Base-by-base conservation (phyloP, 164 flowering plant genomes). In the Echeveria elegans region DNA sequence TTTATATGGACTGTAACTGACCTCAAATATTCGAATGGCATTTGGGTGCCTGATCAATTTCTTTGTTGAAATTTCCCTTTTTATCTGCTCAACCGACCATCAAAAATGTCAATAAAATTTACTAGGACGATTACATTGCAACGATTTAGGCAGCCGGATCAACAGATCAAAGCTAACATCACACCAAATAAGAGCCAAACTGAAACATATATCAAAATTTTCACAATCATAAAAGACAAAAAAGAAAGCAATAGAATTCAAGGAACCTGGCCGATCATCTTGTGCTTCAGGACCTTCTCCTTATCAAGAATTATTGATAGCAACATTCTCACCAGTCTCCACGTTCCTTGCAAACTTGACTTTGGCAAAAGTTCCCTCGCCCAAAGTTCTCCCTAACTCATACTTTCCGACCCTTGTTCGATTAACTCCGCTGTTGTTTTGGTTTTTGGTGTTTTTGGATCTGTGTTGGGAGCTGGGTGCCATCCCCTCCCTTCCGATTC, bases 41-140 rank as follows among this genome's bases (percentile, higher is more conserved):
- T 91, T 89, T 45, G 97, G 97, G 73, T 91, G 97, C 68, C 84
- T 84, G 64, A 91, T 81, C 61, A 91, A 71, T 71, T 91, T 91
- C 97, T 89, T 89, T 8, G 97, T 91, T 15, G 97, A 89, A 52
- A 91, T 91, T 78, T 91, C 97, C 45, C 97, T 89, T 75, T 91
- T 91, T 68, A 91, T 91, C 97, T 91, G 90, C 71, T 56, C 32
- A 10, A 56, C 31, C 16, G 28, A 28, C 32, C 61, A 56, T 56
- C 32, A 56, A 28, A 28, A 32, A 29, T 29, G 19, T 56, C 32
- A 26, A 11, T 28, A 56, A 28, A 21, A 52, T 29, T 45, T n/a
- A 16, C 50, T 15, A 16, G 2, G 16, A 45, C 4, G 50, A 45
- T n/a, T 15, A 16, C 50, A 45, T 5, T 15, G n/a, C 50, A 16